Base-by-base conservation (phyloP, 192 early-diverging fungal species). In the Phycomyces nitens region DNA sequence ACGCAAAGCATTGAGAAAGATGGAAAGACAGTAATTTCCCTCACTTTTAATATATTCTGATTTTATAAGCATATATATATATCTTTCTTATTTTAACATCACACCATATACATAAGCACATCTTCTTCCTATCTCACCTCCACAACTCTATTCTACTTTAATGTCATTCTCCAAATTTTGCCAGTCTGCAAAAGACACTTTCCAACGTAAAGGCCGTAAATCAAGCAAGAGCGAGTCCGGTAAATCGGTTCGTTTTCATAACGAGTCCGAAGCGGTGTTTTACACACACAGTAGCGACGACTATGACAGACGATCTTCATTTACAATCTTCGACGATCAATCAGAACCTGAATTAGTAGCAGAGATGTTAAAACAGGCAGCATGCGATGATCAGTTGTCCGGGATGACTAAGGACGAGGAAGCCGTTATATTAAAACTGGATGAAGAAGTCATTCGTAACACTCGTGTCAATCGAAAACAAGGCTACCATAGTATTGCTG, bases 201-300 rank as follows among this genome's bases (percentile, higher is more conserved):
- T 34, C 29, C 29, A 34, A 34, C 29, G 29, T 14, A 47, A 47
- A 62, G 26, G 49, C 7, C 44, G 34, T 22, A 39, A 27, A 42
- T 22, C 18, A 21, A 44, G 42, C n/a, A 21, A 34, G 26, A 62
- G 14, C 20, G 20, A 24, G 39, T 18, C 24, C 12, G 26, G 27
- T 12, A 68, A 68, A 38, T 68, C 59, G 14, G 66, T 68, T 20
- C 66, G 59, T 11, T 68, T 68, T 50, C 53, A 51, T 2, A 52
- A 24, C 23, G 34, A 39, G 1, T 47, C 38, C 10, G 54, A 18
- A 26, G 60, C 66, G 22, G 42, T 68, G 11, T 62, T 55, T 62
- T 68, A 56, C 40, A 68, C 66, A 27, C 54, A 68, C 27, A 61
- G 66, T n/a, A 56, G 42, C 14, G 14, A 43, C n/a, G 66, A 68